phyloP scores from a whole-genome alignment of 495 filamentous ascomycete genomes.

The Bacidia rubella region DNA sequence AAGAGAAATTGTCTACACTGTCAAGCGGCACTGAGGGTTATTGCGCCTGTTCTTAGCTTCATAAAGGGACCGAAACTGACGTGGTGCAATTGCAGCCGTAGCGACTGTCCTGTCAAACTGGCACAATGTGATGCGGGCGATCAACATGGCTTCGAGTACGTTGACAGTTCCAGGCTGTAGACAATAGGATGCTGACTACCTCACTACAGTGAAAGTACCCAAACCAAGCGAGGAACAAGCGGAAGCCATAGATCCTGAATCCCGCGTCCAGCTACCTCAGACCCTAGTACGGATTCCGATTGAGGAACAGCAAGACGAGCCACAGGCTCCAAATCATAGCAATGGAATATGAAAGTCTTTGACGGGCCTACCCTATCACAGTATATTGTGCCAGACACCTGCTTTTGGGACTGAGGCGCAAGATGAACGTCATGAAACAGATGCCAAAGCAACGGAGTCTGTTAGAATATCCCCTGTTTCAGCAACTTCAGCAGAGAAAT shows the following conservation, averaged over 20 bases:
- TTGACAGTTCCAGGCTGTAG: constrained; percentile 4
- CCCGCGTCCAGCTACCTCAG: constrained; percentile 50
- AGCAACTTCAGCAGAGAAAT: no score
- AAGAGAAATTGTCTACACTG: constrained; percentile 75
- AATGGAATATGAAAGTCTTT: background rate
- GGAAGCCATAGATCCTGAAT: constrained; percentile 27
- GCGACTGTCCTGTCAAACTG: constrained; percentile 88
- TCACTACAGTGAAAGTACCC: constrained; percentile 46
- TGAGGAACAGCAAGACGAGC: constrained; percentile 25
- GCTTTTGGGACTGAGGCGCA: no score
- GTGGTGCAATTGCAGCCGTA: constrained; percentile 47
- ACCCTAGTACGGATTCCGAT: constrained; percentile 72
- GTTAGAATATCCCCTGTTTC: no score
- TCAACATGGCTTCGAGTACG: constrained; percentile 91
- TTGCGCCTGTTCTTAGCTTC: no score
- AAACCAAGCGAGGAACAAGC: constrained; percentile 34
- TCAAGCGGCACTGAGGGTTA: constrained; percentile 87
- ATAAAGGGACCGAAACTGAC: constrained; percentile 3
- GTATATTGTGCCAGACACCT: no score
- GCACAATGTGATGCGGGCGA: constrained; percentile 87
- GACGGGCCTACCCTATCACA: no score
- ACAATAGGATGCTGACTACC: no score
- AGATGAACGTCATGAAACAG: no score
- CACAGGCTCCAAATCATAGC: background rate
- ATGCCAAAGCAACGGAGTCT: no score